phyloP scores from a whole-genome alignment of 2,329 filamentous ascomycete genomes.

The Diatrype stigma region DNA sequence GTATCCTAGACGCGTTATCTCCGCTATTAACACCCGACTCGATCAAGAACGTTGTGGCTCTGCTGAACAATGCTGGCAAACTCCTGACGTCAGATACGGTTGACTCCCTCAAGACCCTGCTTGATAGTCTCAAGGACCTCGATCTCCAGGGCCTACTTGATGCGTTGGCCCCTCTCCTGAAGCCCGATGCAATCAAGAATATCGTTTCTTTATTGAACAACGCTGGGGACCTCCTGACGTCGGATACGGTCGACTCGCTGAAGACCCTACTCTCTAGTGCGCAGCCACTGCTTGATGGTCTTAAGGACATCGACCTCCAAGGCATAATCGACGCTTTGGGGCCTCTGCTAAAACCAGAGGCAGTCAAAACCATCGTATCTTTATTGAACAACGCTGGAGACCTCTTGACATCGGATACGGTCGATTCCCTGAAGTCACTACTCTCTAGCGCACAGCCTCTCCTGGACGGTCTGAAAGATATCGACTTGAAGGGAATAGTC shows the following conservation, averaged over 20 bases:
- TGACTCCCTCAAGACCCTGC: conserved; percentile 16
- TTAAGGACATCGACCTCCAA: conserved; percentile 30
- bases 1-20: conserved; percentile 26
- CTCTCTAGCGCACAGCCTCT: conserved; percentile 24
- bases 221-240: conserved; percentile 32
- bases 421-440: conserved; percentile 19
- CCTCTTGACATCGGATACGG: conserved; percentile 28
- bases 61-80: conserved; percentile 21
- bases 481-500: conserved; percentile 32
- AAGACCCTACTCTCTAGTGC: conserved; percentile 19
- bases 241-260: conserved; percentile 17
- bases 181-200: conserved; percentile 21
- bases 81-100: conserved; percentile 14
- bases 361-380: conserved; percentile 25
- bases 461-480: conserved; percentile 23
- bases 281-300: conserved; percentile 27
- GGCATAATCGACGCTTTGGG: conserved; percentile 28
- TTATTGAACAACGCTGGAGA: conserved; percentile 33
- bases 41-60: conserved; percentile 26
- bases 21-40: conserved; percentile 27
- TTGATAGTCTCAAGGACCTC: conserved; percentile 24
- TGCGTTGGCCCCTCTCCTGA: conserved; percentile 31
- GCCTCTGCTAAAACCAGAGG: conserved; percentile 28
- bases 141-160: conserved; percentile 29
- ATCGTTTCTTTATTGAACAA: conserved; percentile 32